Conservation (phyloP, 129 eudicot genomes). For the Flaveria sonorensis region DNA sequence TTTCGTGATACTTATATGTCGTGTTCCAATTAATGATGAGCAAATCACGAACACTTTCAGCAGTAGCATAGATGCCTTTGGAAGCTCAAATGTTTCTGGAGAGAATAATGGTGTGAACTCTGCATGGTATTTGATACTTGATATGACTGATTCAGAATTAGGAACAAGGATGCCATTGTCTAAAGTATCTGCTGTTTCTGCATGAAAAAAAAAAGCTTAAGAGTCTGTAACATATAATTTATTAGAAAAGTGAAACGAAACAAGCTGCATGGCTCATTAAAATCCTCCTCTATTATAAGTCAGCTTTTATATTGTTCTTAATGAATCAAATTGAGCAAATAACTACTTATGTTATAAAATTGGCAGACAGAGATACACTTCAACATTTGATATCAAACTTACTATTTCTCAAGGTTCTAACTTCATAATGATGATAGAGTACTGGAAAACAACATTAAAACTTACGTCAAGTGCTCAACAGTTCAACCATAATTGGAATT, state of each 20-base stretch:
- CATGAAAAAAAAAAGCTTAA: background rate
- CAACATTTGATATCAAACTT: constrained; percentile 7
- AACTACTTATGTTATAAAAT: constrained; percentile 3
- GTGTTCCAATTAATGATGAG: constrained; percentile 66
- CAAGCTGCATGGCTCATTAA: background rate
- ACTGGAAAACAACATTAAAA: background rate
- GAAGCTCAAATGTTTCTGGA: constrained; percentile 58
- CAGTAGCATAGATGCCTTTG: constrained; percentile 70
- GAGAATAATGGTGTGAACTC: constrained; percentile 67
- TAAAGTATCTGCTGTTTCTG: constrained; percentile 45
- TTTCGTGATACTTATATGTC: constrained; percentile 51
- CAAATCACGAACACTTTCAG: constrained; percentile 59
- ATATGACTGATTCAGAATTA: constrained; percentile 49
- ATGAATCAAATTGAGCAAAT: background rate
- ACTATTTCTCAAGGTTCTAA: background rate
- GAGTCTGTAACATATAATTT: background rate
- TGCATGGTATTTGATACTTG: constrained; percentile 66
- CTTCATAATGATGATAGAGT: background rate
- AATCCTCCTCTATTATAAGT: background rate
- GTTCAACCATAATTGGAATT: background rate
- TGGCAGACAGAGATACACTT: background rate
- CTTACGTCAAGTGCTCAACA: background rate
- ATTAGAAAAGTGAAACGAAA: background rate
- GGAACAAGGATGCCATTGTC: constrained; percentile 38
- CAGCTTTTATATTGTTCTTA: constrained; percentile 4